Percentiles rank a stretch among this genome's conserved stretches.
Conservation (phyloP, 768 basidiomycete species). For the Crepidotus variabilis region DNA sequence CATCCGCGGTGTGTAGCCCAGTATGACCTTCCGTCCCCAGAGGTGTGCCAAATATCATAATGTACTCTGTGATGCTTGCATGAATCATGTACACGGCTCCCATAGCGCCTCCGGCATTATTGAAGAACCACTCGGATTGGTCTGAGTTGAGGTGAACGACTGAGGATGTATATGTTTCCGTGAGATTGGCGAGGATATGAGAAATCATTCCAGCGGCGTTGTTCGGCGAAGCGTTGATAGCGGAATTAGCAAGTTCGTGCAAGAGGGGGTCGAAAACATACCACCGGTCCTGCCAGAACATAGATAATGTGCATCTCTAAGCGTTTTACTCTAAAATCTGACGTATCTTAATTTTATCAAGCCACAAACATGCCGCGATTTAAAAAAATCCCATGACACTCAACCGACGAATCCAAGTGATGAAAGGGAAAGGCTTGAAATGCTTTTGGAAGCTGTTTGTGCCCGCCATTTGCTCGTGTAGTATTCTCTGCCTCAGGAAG, state of each 20-base stretch:
- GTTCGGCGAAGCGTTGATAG: slow-evolving; percentile 62
- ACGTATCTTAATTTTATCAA: slow-evolving; percentile 64
- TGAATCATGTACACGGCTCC: slow-evolving; percentile 98
- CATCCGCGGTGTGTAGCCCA: slow-evolving; percentile 93
- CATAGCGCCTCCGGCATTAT: slow-evolving; percentile 98
- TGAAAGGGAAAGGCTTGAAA: background rate
- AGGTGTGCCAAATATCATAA: slow-evolving; percentile 94
- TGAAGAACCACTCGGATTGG: slow-evolving; percentile 88
- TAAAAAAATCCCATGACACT: slow-evolving; percentile 28
- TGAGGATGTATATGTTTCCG: slow-evolving; percentile 59
- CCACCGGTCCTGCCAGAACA: slow-evolving; percentile 61
- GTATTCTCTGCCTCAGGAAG: too few relatives aligned
- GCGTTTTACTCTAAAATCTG: too few relatives aligned
- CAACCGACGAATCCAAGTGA: slow-evolving; percentile 33
- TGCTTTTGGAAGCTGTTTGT: too few relatives aligned
- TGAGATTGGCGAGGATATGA: slow-evolving; percentile 81
- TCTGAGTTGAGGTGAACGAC: slow-evolving; percentile 53
- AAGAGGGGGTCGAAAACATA: slow-evolving; percentile 82
- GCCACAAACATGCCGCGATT: slow-evolving; percentile 38
- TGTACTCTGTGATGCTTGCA: slow-evolving; percentile 94
- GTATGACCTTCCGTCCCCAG: slow-evolving; percentile 96
- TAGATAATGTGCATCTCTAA: too few relatives aligned
- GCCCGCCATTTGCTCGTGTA: too few relatives aligned
- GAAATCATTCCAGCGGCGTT: slow-evolving; percentile 72
- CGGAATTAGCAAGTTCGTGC: slow-evolving; percentile 70